Conservation (phyloP, 768 basidiomycete genomes). For the Cyclocybe cylindracea region DNA sequence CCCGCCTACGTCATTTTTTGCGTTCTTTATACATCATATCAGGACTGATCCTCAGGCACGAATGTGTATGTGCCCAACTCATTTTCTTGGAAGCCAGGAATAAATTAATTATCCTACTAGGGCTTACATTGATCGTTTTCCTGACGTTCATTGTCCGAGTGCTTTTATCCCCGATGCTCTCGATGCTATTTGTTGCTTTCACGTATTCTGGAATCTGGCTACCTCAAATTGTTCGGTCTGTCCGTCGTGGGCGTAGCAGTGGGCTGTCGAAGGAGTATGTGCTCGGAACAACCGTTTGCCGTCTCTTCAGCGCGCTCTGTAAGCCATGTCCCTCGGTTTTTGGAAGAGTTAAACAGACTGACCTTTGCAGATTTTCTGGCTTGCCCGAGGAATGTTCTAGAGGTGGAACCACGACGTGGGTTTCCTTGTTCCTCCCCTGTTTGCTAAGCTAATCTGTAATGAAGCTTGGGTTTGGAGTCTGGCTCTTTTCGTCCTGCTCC, state of each 20-base stretch:
- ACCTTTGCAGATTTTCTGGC: slow-evolving; percentile 69
- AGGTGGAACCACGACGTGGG: slow-evolving; percentile 74
- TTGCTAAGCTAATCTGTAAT: background rate
- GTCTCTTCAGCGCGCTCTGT: slow-evolving; percentile 78
- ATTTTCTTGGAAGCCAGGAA: background rate
- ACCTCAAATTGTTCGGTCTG: slow-evolving; percentile 82
- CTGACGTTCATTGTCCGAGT: slow-evolving; percentile 75
- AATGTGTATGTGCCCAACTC: slow-evolving; percentile 52
- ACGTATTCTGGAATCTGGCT: slow-evolving; percentile 85
- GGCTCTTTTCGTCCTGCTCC: slow-evolving; percentile 56
- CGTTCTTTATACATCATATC: slow-evolving; percentile 58
- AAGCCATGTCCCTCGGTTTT: slow-evolving; percentile 28
- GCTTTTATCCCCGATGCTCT: slow-evolving; percentile 65
- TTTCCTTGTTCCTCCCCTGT: background rate
- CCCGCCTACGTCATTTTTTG: slow-evolving; percentile 39
- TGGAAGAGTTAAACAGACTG: background rate
- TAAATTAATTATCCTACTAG: slow-evolving; percentile 33
- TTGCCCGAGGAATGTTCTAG: slow-evolving; percentile 86
- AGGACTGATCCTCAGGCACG: slow-evolving; percentile 71
- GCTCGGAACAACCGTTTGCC: slow-evolving; percentile 71
- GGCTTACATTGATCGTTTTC: slow-evolving; percentile 67
- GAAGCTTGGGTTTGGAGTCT: slow-evolving; percentile 69
- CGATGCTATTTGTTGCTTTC: slow-evolving; percentile 62
- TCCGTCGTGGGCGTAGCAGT: slow-evolving; percentile 66
- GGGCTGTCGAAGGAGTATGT: slow-evolving; percentile 72